Evolutionary conservation across 1,284 basidiomycete species (phyloP).

Genomic region (Cerioporus squamosus): DNA sequence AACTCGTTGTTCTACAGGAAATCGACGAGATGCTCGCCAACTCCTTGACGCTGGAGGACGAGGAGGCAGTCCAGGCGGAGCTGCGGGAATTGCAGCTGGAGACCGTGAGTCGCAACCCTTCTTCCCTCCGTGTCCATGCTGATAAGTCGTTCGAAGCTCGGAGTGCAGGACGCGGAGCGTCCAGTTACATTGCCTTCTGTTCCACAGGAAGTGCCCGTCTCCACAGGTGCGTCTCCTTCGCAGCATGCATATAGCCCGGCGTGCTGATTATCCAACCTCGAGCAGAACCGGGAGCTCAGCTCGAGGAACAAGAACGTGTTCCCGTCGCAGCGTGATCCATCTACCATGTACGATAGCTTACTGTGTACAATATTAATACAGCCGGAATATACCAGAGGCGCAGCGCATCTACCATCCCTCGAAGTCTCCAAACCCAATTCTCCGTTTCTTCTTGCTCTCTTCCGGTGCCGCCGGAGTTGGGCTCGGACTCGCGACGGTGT

Average conservation of each 20-base stretch:
- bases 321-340: constrained; percentile 40
- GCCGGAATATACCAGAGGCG: constrained; percentile 5
- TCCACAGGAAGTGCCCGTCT: constrained; percentile 49
- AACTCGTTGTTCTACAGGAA: constrained; percentile 53
- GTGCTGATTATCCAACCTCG: not conserved
- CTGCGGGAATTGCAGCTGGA: constrained; percentile 71
- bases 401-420: constrained; percentile 58
- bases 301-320: constrained; percentile 38
- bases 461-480: constrained; percentile 31
- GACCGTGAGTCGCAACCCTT: constrained; percentile 43
- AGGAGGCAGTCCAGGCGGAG: constrained; percentile 91
- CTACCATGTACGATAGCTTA: constrained; percentile 17
- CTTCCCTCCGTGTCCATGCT: not conserved
- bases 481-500: constrained; percentile 1
- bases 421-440: constrained; percentile 82
- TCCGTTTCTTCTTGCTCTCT: constrained; percentile 72
- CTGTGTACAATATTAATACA: constrained; percentile 24
- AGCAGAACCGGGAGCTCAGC: constrained; percentile 15
- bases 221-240: constrained; percentile 30
- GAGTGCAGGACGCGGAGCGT: constrained; percentile 25
- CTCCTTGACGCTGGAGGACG: constrained; percentile 86
- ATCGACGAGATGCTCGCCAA: constrained; percentile 88
- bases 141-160: constrained; percentile 17
- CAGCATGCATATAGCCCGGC: not conserved
- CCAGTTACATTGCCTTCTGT: constrained; percentile 46